Evolutionary conservation across 805 yeast species (phyloP).

Genomic region (Yarrowia sp.): DNA sequence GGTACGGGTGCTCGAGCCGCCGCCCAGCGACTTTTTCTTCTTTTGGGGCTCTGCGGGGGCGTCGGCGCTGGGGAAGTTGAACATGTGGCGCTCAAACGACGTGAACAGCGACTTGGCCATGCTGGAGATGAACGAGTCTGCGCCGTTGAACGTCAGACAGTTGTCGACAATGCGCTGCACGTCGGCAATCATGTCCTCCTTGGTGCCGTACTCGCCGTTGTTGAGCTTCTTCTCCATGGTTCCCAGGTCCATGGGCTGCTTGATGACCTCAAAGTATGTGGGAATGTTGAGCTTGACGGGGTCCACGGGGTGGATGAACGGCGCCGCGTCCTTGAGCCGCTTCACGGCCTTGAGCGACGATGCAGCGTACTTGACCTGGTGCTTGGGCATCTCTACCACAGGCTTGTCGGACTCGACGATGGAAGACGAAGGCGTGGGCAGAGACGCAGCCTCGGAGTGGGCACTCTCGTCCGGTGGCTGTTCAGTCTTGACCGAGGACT

Average conservation of each 20-base stretch:
- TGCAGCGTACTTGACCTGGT: conserved; percentile 80
- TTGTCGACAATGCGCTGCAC: conserved; percentile 84
- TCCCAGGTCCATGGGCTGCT: conserved; percentile 90
- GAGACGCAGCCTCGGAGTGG: conserved; percentile 33
- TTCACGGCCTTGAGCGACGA: conserved; percentile 85
- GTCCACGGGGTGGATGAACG: conserved; percentile 90
- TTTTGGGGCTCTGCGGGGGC: conserved; percentile 42
- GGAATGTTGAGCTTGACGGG: conserved; percentile 88
- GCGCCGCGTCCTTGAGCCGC: conserved; percentile 89
- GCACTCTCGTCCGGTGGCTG: conserved; percentile 11
- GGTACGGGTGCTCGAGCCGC: conserved; percentile 16
- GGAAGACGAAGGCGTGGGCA: conserved; percentile 19
- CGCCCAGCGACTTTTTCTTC: conserved; percentile 35
- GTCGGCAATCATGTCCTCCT: conserved; percentile 74
- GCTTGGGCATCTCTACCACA: conserved; percentile 53
- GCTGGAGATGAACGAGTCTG: conserved; percentile 78
- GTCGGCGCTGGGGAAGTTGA: conserved; percentile 80
- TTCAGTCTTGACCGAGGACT: conserved; percentile 39
- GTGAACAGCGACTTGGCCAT: conserved; percentile 93
- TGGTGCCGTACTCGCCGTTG: conserved; percentile 72
- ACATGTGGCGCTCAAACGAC: conserved; percentile 89
- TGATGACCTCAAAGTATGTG: conserved; percentile 80
- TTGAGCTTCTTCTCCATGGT: conserved; percentile 84
- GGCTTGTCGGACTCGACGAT: conserved; percentile 35
- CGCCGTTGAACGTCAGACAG: conserved; percentile 86